Conservation (phyloP, 306 rosid genomes). For the Lupinus albus region DNA sequence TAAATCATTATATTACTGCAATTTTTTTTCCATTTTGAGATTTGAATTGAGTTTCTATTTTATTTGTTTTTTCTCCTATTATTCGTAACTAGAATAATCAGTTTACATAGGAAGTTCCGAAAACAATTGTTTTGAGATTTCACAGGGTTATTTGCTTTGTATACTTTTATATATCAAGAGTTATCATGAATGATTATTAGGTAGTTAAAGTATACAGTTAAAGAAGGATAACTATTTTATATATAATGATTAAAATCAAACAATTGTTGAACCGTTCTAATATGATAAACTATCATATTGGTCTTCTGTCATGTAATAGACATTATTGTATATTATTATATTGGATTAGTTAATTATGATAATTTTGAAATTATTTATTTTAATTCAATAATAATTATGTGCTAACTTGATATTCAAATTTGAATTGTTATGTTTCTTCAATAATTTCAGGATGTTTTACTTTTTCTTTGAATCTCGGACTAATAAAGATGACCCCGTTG, state of each 20-base stretch:
- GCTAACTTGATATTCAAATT: not conserved
- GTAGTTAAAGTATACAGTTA: no score
- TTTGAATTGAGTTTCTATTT: no score
- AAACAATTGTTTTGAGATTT: not conserved
- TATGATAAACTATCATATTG: not conserved
- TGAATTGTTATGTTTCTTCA: not conserved
- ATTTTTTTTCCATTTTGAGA: no score
- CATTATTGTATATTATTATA: not conserved
- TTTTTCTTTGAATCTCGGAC: conserved; percentile 85
- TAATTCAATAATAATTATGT: not conserved
- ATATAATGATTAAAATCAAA: conserved; percentile 1
- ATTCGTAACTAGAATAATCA: no score
- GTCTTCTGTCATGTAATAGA: not conserved
- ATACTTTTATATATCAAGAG: not conserved
- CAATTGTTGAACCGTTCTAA: conserved; percentile 11
- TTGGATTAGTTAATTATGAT: not conserved
- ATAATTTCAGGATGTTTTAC: conserved; percentile 76
- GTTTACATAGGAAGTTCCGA: no score
- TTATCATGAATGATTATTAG: no score
- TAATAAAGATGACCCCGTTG: conserved; percentile 63
- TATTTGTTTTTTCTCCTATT: no score
- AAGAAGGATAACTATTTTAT: no score
- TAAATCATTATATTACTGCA: conserved; percentile 7
- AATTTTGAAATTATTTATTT: not conserved
- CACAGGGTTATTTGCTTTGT: not conserved